These are phyloP conservation scores for Erodium trifolium DNA, from an alignment of 441 rosid species.

Conservation along the genomic window DNA sequence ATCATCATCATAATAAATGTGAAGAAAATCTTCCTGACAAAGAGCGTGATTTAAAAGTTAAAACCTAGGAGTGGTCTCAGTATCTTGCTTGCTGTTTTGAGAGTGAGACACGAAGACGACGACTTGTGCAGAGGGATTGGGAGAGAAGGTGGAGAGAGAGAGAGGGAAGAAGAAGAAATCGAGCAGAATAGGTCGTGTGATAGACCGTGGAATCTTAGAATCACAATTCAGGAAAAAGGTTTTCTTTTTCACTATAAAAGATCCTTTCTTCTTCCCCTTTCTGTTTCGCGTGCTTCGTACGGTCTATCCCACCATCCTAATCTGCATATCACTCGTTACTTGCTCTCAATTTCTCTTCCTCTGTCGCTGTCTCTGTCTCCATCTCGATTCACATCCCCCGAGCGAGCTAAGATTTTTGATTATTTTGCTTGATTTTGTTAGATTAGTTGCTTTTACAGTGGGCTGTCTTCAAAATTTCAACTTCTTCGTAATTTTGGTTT, in stretches of 20 bases:
- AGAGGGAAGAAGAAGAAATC: not conserved
- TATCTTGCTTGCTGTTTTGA: not conserved
- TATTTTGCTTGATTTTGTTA: not conserved
- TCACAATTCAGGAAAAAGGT: not conserved
- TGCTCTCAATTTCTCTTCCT: conserved; percentile 14
- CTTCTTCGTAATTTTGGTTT: conserved; percentile 3
- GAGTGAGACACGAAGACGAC: not conserved
- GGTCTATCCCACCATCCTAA: conserved; percentile 63
- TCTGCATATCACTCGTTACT: conserved; percentile 16
- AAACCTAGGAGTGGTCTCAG: too few relatives aligned
- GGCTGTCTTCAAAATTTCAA: conserved; percentile 12
- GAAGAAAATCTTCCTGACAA: too few relatives aligned
- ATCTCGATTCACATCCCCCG: conserved; percentile 5
- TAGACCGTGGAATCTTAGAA: conserved; percentile 9
- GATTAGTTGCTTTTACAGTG: not conserved
- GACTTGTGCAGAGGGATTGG: not conserved
- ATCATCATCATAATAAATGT: too few relatives aligned
- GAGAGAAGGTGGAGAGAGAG: conserved; percentile 6
- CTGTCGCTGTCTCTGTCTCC: conserved; percentile 10
- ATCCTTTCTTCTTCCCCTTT: conserved; percentile 18
- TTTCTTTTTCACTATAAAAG: not conserved
- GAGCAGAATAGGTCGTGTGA: conserved; percentile 8
- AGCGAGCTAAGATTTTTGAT: conserved; percentile 7
- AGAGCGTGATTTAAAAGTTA: too few relatives aligned
- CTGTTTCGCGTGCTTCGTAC: conserved; percentile 65